Conservation (phyloP, 2,329 filamentous ascomycete species). For the Colletotrichum tabaci region DNA sequence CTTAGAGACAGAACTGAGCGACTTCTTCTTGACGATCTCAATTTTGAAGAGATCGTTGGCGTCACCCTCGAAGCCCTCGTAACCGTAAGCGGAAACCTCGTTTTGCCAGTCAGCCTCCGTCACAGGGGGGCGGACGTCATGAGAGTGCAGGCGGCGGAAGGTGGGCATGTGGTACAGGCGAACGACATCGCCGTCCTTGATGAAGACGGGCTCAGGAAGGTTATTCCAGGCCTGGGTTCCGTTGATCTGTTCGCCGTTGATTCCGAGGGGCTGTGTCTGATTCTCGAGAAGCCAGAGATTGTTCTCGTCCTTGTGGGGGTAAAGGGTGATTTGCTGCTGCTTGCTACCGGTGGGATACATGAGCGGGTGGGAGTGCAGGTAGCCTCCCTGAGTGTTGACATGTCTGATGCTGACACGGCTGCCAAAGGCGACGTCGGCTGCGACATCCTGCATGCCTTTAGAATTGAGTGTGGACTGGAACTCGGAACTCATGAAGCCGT, state of each 20-base stretch:
- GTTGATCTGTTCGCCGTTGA: constrained; percentile 82
- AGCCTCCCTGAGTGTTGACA: constrained; percentile 97
- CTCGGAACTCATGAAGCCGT: constrained; percentile 99
- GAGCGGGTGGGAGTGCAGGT: constrained; percentile 94
- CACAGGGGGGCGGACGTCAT: constrained; percentile 90
- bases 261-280: constrained; percentile 89
- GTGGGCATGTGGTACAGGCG: constrained; percentile 88
- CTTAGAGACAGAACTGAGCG: constrained; percentile 83
- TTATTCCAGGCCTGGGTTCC: constrained; percentile 89
- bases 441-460: constrained; percentile 95
- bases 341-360: constrained; percentile 99
- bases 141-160: constrained; percentile 92
- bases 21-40: constrained; percentile 94
- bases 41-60: constrained; percentile 96
- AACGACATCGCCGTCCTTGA: constrained; percentile 86
- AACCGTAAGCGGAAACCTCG: constrained; percentile 96
- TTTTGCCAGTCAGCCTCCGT: constrained; percentile 95
- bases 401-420: constrained; percentile 90
- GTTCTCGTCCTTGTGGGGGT: constrained; percentile 99
- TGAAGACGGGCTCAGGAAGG: constrained; percentile 73
- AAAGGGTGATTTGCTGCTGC: constrained; percentile 98
- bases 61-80: constrained; percentile 96
- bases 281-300: constrained; percentile 96
- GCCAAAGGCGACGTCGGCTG: constrained; percentile 91
- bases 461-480: constrained; percentile 98